Evolutionary conservation across 192 early-diverging fungal genomes (phyloP), one percentile per base, ranked within the genome.

Genomic region (Paraglomus occultum): DNA sequence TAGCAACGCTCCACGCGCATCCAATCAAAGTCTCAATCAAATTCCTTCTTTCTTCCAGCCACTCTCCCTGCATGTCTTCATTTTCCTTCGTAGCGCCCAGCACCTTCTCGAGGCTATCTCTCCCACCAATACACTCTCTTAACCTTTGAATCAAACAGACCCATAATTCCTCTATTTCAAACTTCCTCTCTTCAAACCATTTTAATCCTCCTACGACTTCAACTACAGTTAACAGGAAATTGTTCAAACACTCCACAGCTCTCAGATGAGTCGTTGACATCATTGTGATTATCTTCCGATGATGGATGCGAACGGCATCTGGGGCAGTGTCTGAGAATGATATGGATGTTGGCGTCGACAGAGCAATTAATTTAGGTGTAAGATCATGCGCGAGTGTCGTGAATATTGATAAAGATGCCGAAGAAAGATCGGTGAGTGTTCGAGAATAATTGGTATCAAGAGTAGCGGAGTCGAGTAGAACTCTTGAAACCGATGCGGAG

Each of bases 1-100:
- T 86, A 4, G 85, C 84, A 49, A 94, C 70, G 1, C 89, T 83
- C 92, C 92, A 95, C 60, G 94, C 75, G 60, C 90, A 89, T 7
- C 88, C 84, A 17, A 93, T 80, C 17, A 85, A 79, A 15, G 83
- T 80, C 65, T 92, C 92, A 31, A 92, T 70, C 40, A 87, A 72
- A 40, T 74, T 67, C n/a, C 75, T 81, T 15, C 84, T 74, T 66
- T 84, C 79, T 51, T 80, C 78, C 51, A 84, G 78, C 8, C 86
- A 82, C 40, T 75, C 68, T 11, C 12, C 20, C 8, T 18, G 31
- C 31, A 31, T 3, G 3, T 3, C 31, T 31, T 31, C 31, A 31
- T 31, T 31, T 3, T 31, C 31, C 3, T 31, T 31, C 31, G 31
- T 31, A 31, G 3, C 31, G 31, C 31, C 31, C 31, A 31, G 31